phyloP scores from a whole-genome alignment of 2,329 filamentous ascomycete species.

The Chaetomium globosum region DNA sequence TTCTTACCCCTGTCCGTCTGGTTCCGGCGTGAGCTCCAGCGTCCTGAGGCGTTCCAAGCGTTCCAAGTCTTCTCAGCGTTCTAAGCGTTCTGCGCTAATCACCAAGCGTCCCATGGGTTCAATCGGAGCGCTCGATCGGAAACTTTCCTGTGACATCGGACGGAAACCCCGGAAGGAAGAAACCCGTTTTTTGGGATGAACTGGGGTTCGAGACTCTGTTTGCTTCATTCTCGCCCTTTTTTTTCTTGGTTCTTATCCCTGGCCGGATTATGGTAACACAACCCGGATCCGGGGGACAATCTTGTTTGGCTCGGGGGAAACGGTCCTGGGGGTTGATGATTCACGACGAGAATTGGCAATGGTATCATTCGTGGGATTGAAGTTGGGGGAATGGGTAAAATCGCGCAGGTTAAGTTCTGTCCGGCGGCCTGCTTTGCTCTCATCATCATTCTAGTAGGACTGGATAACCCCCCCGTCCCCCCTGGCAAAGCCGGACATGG shows the following conservation, averaged over 20 bases:
- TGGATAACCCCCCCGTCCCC: neutral
- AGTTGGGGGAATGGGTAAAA: slow-evolving; percentile 13
- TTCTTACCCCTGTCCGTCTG: slow-evolving; percentile 11
- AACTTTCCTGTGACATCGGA: slow-evolving; percentile 15
- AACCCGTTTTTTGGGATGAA: slow-evolving; percentile 11
- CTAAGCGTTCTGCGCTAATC: neutral
- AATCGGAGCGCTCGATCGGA: neutral
- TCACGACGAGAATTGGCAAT: neutral
- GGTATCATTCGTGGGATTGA: neutral
- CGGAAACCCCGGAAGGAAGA: slow-evolving; percentile 4
- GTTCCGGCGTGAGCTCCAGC: slow-evolving; percentile 6
- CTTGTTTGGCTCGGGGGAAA: neutral
- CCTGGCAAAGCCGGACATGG: slow-evolving; percentile 5
- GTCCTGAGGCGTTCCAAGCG: slow-evolving; percentile 2
- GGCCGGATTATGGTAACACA: slow-evolving; percentile 12
- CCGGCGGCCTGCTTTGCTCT: neutral
- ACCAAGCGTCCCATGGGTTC: too few species aligned
- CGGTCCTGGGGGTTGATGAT: slow-evolving; percentile 1
- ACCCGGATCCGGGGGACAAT: slow-evolving; percentile 15
- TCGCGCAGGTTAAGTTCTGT: slow-evolving; percentile 12
- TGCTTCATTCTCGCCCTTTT: slow-evolving; percentile 4
- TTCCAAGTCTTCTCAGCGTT: slow-evolving; percentile 1
- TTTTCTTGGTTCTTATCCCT: neutral
- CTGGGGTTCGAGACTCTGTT: slow-evolving; percentile 14
- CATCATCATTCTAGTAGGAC: neutral